Evolutionary conservation across 2,329 filamentous ascomycete species (phyloP).

Genomic region (Chlorencoelia australis): DNA sequence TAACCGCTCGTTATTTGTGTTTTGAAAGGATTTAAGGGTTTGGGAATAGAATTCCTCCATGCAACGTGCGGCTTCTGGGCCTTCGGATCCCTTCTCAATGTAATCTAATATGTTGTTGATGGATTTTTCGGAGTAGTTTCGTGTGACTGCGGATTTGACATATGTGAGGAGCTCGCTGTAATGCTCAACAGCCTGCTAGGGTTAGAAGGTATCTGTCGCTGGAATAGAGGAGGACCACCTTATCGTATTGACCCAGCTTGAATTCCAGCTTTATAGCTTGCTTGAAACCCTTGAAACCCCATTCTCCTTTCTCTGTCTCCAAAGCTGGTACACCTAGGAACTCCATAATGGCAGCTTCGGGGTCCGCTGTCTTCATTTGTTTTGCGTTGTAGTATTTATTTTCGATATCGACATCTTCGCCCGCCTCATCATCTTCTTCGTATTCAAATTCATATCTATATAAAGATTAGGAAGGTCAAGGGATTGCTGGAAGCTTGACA

Average conservation of each 20-base stretch:
- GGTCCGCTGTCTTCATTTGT: slow-evolving; percentile 81
- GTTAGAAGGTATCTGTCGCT: slow-evolving; percentile 4
- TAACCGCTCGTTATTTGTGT: slow-evolving; percentile 90
- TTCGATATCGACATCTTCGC: slow-evolving; percentile 86
- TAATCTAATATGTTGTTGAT: slow-evolving; percentile 99
- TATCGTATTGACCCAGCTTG: slow-evolving; percentile 76
- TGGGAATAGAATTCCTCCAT: slow-evolving; percentile 95
- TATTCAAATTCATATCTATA: slow-evolving; percentile 95
- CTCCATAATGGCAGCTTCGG: slow-evolving; percentile 80
- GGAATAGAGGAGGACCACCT: slow-evolving; percentile 41
- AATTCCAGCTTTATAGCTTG: slow-evolving; percentile 98
- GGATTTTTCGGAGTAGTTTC: slow-evolving; percentile 98
- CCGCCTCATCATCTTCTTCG: slow-evolving; percentile 78
- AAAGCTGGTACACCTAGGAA: slow-evolving; percentile 80
- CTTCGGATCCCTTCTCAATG: slow-evolving; percentile 80
- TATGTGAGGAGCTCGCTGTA: slow-evolving; percentile 94
- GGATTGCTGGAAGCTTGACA: slow-evolving; percentile 18
- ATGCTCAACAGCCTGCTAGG: slow-evolving; percentile 68
- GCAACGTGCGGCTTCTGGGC: slow-evolving; percentile 61
- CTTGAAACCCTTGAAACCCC: slow-evolving; percentile 97
- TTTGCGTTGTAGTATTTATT: slow-evolving; percentile 99
- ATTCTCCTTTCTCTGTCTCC: slow-evolving; percentile 89
- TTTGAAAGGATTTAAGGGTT: slow-evolving; percentile 90
- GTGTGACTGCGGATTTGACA: slow-evolving; percentile 90
- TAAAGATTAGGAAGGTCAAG: slow-evolving; percentile 12